Conservation (phyloP, 2,329 filamentous ascomycete genomes). For the Penicillium griseofulvum region DNA sequence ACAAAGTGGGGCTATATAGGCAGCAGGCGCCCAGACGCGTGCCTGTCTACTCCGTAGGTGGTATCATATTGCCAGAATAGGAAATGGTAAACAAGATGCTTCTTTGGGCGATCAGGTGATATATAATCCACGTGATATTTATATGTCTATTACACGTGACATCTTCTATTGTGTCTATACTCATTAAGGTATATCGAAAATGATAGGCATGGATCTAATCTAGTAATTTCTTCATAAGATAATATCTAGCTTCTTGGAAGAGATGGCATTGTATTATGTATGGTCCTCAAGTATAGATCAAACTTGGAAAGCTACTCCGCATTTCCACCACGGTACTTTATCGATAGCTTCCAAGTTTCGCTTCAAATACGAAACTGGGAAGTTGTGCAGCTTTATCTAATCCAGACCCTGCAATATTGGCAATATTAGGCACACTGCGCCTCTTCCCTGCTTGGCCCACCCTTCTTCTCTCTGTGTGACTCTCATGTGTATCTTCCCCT, state of each 20-base stretch:
- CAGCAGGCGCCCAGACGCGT: conserved; percentile 20
- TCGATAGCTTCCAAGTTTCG: background rate
- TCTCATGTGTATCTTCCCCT: background rate
- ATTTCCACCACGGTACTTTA: background rate
- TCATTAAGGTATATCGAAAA: background rate
- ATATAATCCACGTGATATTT: background rate
- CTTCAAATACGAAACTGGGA: background rate
- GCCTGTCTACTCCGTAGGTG: too few species aligned
- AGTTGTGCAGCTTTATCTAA: background rate
- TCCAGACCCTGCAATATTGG: background rate
- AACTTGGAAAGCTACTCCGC: background rate
- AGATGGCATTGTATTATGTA: background rate
- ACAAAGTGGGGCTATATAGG: conserved; percentile 22
- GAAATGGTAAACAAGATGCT: conserved; percentile 24
- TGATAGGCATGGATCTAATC: background rate
- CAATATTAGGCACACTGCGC: background rate
- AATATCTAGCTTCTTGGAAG: background rate
- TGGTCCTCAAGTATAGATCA: background rate
- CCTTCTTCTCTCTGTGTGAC: background rate
- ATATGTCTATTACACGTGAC: background rate
- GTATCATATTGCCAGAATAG: conserved; percentile 18
- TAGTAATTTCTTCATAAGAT: background rate
- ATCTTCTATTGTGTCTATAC: background rate
- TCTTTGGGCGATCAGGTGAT: conserved; percentile 20
- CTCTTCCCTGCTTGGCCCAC: background rate